Conservation (phyloP, 2,329 filamentous ascomycete species). For the Magnaporthales sp. region DNA sequence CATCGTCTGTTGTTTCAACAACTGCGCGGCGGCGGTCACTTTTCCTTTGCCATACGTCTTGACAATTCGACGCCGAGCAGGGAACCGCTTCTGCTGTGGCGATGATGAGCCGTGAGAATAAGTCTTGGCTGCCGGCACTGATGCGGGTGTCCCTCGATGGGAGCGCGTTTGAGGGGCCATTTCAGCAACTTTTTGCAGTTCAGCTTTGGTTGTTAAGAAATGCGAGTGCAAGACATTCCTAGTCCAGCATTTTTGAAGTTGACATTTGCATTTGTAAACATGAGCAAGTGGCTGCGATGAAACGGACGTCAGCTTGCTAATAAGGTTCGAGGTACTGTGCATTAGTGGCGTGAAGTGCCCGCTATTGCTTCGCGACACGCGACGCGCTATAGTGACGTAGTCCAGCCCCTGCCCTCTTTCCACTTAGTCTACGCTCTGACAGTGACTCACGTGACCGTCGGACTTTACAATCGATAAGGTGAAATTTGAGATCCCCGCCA, state of each 20-base stretch:
- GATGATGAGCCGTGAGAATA: slow-evolving; percentile 17
- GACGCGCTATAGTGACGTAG: neutral
- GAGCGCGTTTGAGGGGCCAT: slow-evolving; percentile 14
- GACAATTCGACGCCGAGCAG: slow-evolving; percentile 15
- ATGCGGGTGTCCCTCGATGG: slow-evolving; percentile 5
- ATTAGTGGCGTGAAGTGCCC: neutral
- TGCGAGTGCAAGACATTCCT: neutral
- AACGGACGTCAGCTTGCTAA: neutral
- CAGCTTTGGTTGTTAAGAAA: neutral
- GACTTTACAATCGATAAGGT: neutral
- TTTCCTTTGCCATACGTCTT: slow-evolving; percentile 18
- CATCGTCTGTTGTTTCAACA: slow-evolving; percentile 22
- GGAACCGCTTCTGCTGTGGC: slow-evolving; percentile 20
- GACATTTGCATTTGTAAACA: neutral
- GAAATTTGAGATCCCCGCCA: neutral
- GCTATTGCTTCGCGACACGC: neutral
- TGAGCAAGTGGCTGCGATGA: neutral
- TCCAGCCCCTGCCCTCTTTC: too few relatives aligned
- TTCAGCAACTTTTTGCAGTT: neutral
- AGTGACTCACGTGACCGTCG: neutral
- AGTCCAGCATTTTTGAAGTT: neutral
- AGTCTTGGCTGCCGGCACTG: slow-evolving; percentile 8
- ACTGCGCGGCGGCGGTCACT: slow-evolving; percentile 5
- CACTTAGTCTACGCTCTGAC: too few relatives aligned
- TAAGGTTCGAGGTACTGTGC: neutral